Evolutionary conservation across 495 filamentous ascomycete species (phyloP), one percentile per base, ranked within the genome.

Genomic region (Penicillium turbatum): DNA sequence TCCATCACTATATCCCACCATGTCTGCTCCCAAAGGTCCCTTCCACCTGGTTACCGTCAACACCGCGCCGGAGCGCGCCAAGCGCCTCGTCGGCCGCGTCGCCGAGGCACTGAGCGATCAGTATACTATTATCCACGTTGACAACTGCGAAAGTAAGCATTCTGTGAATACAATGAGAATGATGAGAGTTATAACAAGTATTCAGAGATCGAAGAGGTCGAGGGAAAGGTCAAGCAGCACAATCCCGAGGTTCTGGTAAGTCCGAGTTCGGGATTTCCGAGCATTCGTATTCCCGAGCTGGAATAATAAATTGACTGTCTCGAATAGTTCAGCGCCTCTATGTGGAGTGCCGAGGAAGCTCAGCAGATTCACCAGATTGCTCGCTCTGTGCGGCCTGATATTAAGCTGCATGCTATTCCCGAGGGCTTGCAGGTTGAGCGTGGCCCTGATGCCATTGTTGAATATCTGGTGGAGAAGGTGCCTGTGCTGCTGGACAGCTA

Each of bases 1-100:
- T 37, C 13, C 11, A 29, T 37, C 40, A 31, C 30, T 43, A 35
- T 49, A 19, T 31, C 41, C 60, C 61, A 66, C 16, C 32, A 76
- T 76, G 68, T 65, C 74, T 65, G 50, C 63, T 74, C 81, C 70
- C 7, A 76, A 80, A 57, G 82, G 80, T 31, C 80, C 82, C 15
- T 87, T 76, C 67, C 78, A 67, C 46, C 78, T 88, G 17, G 78
- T 85, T 41, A 86, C 83, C 10, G 84, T 88, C 59, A 87, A 87
- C 72, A 88, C 79, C 40, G 83, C 76, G 1, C 85, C 85, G 8
- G 83, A 85, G 54, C 77, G 85, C 29, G 85, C 85, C 34, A 79
- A 81, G 64, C 66, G 70, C 9, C 67, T 87, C 34, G 80, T 86
- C 61, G 84, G 83, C 15, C 74, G 77, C 4, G 63, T 86, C 6